These are phyloP conservation scores for Boletus rex-veris DNA, from an alignment of 768 basidiomycete genomes.

Conservation along the genomic window DNA sequence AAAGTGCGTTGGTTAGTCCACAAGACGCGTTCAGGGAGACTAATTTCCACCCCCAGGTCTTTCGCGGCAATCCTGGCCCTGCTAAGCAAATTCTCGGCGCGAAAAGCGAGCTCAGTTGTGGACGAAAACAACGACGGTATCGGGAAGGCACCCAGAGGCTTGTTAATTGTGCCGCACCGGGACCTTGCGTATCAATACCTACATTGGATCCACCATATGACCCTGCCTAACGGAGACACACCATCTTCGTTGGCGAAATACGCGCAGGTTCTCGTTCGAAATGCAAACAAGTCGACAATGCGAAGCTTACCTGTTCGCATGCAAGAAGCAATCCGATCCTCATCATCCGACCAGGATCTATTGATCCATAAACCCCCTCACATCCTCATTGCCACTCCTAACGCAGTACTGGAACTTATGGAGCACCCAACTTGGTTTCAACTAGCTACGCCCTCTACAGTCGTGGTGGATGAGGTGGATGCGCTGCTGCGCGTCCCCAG, in stretches of 20 bases:
- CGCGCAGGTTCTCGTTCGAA: conserved; percentile 60
- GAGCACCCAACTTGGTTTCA: conserved; percentile 44
- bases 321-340: conserved; percentile 26
- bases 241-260: conserved; percentile 40
- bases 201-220: conserved; percentile 60
- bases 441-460: conserved; percentile 45
- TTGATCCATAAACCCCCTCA: conserved; percentile 51
- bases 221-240: conserved; percentile 28
- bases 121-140: conserved; percentile 17
- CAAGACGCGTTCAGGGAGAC: background rate
- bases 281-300: conserved; percentile 31
- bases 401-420: conserved; percentile 58
- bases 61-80: conserved; percentile 68
- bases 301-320: conserved; percentile 24
- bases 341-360: conserved; percentile 31
- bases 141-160: conserved; percentile 42
- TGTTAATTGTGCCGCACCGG: conserved; percentile 69
- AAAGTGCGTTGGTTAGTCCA: conserved; percentile 50
- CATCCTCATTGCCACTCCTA: conserved; percentile 70
- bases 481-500: conserved; percentile 56
- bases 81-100: conserved; percentile 50
- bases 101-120: conserved; percentile 12
- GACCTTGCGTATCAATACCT: conserved; percentile 67
- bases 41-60: conserved; percentile 44
- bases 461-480: conserved; percentile 77